A percentile compares a stretch with the other conserved stretches of the same genome.
phyloP scores from a whole-genome alignment of 352 stramenopile genomes.

The Phytophthora pseudosyringae region DNA sequence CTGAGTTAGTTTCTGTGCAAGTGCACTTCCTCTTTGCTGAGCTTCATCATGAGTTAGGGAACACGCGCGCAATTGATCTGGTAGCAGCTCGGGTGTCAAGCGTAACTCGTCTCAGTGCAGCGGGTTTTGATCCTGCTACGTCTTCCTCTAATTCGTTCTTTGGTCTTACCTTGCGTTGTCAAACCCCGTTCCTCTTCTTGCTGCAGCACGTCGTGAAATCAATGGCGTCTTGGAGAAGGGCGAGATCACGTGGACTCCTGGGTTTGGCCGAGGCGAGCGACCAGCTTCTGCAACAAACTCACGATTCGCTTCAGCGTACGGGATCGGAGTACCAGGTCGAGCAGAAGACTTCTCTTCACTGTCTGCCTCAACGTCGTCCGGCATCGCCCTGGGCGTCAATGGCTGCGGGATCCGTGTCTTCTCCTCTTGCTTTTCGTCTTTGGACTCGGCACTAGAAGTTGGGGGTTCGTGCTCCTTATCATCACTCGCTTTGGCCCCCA shows the following conservation, averaged over 20 bases:
- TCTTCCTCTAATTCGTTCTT: neutral
- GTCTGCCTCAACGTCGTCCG: constrained; percentile 3
- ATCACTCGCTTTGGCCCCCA: neutral
- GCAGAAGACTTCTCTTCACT: constrained; percentile 11
- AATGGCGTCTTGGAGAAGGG: constrained; percentile 74
- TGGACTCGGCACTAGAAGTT: neutral
- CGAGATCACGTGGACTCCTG: constrained; percentile 51
- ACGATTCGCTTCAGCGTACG: constrained; percentile 8
- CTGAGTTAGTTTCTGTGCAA: constrained; percentile 22
- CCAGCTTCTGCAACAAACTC: constrained; percentile 28
- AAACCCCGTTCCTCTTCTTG: constrained; percentile 53
- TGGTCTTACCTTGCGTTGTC: constrained; percentile 61
- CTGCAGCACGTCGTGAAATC: constrained; percentile 48
- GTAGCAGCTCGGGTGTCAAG: constrained; percentile 9
- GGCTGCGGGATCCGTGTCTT: constrained; percentile 12
- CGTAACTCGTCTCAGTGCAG: constrained; percentile 25
- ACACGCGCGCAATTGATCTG: constrained; percentile 13
- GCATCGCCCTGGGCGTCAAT: constrained; percentile 16
- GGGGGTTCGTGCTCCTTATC: neutral
- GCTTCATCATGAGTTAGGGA: constrained; percentile 12
- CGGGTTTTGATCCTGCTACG: constrained; percentile 6
- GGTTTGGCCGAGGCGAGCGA: constrained; percentile 51
- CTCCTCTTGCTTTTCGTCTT: constrained; percentile 20
- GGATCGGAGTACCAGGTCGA: constrained; percentile 20
- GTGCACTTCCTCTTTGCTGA: constrained; percentile 15